A percentile compares a stretch with the other conserved stretches of the same genome.
Conservation (phyloP, 768 basidiomycete species). For the Mycena sanguinolenta region DNA sequence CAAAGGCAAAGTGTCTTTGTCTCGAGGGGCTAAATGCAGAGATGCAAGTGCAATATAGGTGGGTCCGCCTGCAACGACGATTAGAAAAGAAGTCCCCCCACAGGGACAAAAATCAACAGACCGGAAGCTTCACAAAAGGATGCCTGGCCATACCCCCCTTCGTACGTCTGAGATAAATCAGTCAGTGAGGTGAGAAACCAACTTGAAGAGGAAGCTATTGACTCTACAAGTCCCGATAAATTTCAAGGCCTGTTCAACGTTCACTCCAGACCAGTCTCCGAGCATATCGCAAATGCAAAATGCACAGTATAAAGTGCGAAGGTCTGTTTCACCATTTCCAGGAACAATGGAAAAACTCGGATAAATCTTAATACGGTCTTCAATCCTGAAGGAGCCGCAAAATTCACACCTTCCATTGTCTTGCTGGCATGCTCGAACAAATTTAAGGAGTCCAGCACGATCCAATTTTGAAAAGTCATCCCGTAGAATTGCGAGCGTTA, state of each 20-base stretch:
- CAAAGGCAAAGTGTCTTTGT: conserved; percentile 39
- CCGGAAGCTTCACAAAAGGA: conserved; percentile 90
- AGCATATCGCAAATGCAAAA: conserved; percentile 87
- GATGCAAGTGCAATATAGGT: conserved; percentile 93
- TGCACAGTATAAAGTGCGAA: conserved; percentile 89
- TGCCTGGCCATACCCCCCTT: conserved; percentile 92
- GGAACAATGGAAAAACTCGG: conserved; percentile 81
- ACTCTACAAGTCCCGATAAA: conserved; percentile 85
- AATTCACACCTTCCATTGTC: conserved; percentile 83
- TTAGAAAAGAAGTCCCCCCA: neutral
- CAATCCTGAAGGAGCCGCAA: neutral
- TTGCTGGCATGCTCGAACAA: conserved; percentile 81
- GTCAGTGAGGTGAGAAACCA: conserved; percentile 20
- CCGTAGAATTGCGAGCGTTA: conserved; percentile 87
- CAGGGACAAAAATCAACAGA: conserved; percentile 44
- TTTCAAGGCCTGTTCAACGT: conserved; percentile 67
- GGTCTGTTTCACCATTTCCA: conserved; percentile 78
- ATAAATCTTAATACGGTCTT: conserved; percentile 12
- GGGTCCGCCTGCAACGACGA: conserved; percentile 77
- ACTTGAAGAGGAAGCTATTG: conserved; percentile 42
- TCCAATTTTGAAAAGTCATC: conserved; percentile 86
- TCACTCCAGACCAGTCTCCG: conserved; percentile 82
- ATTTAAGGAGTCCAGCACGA: conserved; percentile 71
- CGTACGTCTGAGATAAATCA: conserved; percentile 74
- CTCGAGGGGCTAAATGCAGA: conserved; percentile 64